Base-by-base conservation (phyloP, 2,329 filamentous ascomycete genomes). In the Sporothrix pallida region DNA sequence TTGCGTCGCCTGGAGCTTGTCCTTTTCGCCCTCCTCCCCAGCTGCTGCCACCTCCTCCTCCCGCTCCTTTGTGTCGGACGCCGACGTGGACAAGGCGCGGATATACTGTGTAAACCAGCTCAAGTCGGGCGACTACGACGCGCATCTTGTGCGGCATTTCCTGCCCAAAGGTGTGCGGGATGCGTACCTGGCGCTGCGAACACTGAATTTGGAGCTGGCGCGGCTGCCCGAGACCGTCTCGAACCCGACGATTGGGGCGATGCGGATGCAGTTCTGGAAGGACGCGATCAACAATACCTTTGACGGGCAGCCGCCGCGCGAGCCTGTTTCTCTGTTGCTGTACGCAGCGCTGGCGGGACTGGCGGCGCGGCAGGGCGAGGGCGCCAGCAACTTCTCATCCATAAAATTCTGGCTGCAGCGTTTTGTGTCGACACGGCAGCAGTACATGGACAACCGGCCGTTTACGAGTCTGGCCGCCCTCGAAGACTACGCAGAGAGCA, bases 211-310 rank as follows among this genome's bases (percentile, higher is more conserved):
- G 78, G 95, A 98, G 81, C 89, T 98, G 75, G 93, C 95, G 62
- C 89, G 93, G 73, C 92, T 98, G 75, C 94, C 96, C 73, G 95
- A 98, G 82, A 90, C 93, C 13, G 95, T 96, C 23, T 96, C 93
- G 65, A 96, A 92, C 75, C 90, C 93, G n/a, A 92, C 91, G 3
- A 93, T 98, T 75, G 95, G 94, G 69, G 87, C 91, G 71, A 90
- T 98, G 87, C 94, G 96, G 76, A 91, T 97, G 82, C 93, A 97
- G 81, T 98, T 98, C 85, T 98, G 96, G 93, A 90, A 93, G 69
- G 95, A 98, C 78, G 90, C 93, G 4, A 85, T 99, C 70, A 88
- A 91, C 72, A 91, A 91, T 75, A 92, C 93, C 1, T 92, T 98
- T 75, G 73, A 75, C 12, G 92, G 92, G 46, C 85, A 86, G 0